Evolutionary conservation across 176 grass and related monocot genomes (phyloP).

Genomic region (Eragrostis nindensis): DNA sequence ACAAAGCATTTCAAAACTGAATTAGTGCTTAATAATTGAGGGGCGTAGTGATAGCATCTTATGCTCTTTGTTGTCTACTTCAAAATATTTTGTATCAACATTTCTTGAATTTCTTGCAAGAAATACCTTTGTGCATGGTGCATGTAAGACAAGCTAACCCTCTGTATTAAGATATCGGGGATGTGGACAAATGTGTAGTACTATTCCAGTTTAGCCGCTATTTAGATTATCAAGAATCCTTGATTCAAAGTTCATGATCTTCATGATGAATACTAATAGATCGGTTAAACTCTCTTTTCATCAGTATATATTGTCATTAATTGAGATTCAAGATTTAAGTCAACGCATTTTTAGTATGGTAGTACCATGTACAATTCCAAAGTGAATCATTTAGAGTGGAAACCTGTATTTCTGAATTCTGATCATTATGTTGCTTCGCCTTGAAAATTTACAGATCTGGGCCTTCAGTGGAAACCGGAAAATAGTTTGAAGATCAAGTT

Average conservation of each 20-base stretch:
- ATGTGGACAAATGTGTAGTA: not conserved
- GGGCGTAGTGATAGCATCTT: not conserved
- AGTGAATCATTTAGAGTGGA: not conserved
- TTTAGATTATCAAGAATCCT: no score
- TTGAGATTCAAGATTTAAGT: not conserved
- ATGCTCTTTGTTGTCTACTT: conserved; percentile 7
- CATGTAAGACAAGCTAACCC: no score
- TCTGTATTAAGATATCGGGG: not conserved
- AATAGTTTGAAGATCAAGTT: conserved; percentile 65
- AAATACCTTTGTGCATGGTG: no score
- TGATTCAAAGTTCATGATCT: not conserved
- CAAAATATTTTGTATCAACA: no score
- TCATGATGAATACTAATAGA: not conserved
- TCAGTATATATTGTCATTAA: not conserved
- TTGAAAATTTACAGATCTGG: conserved; percentile 78
- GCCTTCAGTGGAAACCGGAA: conserved; percentile 90
- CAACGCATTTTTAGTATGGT: not conserved
- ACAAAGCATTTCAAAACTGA: conserved; percentile 3
- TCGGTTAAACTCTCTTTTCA: not conserved
- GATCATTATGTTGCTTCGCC: not conserved
- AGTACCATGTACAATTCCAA: not conserved
- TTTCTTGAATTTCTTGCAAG: no score
- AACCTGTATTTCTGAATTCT: conserved; percentile 3
- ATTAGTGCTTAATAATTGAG: not conserved
- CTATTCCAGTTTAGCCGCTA: not conserved